Percentiles rank a stretch among this genome's conserved stretches.
Evolutionary conservation across 164 flowering plant species (phyloP).

Genomic region (Dillenia turbinata): DNA sequence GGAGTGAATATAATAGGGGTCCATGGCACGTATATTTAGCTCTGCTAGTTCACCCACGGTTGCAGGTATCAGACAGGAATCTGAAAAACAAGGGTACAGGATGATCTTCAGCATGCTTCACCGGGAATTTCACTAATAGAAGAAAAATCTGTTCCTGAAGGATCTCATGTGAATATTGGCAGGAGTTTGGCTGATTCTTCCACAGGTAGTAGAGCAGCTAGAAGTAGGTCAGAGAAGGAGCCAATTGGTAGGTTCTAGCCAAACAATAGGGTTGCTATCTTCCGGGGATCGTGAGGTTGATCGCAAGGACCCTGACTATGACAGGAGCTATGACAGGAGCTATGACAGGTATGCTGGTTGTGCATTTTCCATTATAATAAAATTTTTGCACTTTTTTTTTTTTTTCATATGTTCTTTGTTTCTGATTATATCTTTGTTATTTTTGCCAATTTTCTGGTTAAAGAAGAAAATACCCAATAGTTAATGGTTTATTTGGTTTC

Average conservation of each 20-base stretch:
- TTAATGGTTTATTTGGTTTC: no score
- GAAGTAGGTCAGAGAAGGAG: slow-evolving; percentile 66
- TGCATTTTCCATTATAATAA: no score
- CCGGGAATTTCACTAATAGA: slow-evolving; percentile 38
- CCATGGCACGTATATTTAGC: slow-evolving; percentile 85
- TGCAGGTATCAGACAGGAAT: slow-evolving; percentile 36
- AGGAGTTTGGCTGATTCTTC: slow-evolving; percentile 55
- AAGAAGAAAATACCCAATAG: no score
- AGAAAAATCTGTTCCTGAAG: slow-evolving; percentile 43
- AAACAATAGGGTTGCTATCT: slow-evolving; percentile 86
- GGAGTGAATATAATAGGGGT: slow-evolving; percentile 95
- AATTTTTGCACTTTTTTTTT: no score
- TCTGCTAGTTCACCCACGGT: slow-evolving; percentile 33
- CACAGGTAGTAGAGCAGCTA: slow-evolving; percentile 51
- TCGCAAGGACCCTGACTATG: slow-evolving; percentile 91
- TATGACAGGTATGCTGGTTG: slow-evolving; percentile 74
- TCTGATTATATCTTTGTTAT: no score
- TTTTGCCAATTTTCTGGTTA: no score
- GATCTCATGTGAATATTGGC: slow-evolving; percentile 41
- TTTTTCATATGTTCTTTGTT: no score
- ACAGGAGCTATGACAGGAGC: slow-evolving; percentile 91
- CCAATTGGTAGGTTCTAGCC: slow-evolving; percentile 58
- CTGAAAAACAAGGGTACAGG: slow-evolving; percentile 42
- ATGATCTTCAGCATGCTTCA: slow-evolving; percentile 39
- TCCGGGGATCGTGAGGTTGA: slow-evolving; percentile 94